Conservation (phyloP, 805 yeast species). For the Spencermartinsiella europaea region DNA sequence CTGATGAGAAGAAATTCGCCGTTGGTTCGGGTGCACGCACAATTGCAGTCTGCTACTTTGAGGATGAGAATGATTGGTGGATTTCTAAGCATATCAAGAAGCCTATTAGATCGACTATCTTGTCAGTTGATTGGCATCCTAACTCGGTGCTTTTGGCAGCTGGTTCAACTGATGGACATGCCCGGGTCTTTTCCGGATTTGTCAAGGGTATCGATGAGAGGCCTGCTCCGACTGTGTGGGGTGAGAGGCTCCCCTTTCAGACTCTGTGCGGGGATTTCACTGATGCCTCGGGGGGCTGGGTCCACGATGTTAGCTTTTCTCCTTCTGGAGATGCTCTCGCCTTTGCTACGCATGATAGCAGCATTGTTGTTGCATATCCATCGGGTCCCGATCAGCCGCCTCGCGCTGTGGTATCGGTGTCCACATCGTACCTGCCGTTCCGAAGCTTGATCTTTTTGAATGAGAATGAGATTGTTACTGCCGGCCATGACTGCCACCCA, state of each 20-base stretch:
- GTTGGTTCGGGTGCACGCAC: conserved; percentile 94
- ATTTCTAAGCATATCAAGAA: conserved; percentile 94
- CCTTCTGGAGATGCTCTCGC: conserved; percentile 75
- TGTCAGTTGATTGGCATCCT: conserved; percentile 87
- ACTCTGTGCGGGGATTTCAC: conserved; percentile 79
- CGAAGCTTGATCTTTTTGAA: conserved; percentile 64
- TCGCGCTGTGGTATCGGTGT: conserved; percentile 49
- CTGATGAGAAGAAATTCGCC: conserved; percentile 91
- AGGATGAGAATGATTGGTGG: conserved; percentile 99
- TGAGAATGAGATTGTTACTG: conserved; percentile 68
- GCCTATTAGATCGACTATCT: conserved; percentile 84
- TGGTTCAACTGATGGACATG: conserved; percentile 93
- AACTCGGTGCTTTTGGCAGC: conserved; percentile 82
- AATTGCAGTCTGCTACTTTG: conserved; percentile 94
- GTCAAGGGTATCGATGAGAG: conserved; percentile 83
- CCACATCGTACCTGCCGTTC: conserved; percentile 75
- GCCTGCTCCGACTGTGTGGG: conserved; percentile 85
- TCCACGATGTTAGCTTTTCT: conserved; percentile 83
- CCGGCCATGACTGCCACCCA: conserved; percentile 91
- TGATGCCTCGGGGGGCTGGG: conserved; percentile 76
- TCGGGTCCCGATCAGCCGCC: conserved; percentile 63
- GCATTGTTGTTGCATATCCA: conserved; percentile 77
- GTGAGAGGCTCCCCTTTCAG: conserved; percentile 90
- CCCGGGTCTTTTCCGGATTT: conserved; percentile 82
- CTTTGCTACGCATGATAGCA: conserved; percentile 80